Percentiles rank a stretch among this genome's conserved stretches.
Evolutionary conservation across 2,329 filamentous ascomycete species (phyloP).

Genomic region (Stachybotrys chlorohalonatus): DNA sequence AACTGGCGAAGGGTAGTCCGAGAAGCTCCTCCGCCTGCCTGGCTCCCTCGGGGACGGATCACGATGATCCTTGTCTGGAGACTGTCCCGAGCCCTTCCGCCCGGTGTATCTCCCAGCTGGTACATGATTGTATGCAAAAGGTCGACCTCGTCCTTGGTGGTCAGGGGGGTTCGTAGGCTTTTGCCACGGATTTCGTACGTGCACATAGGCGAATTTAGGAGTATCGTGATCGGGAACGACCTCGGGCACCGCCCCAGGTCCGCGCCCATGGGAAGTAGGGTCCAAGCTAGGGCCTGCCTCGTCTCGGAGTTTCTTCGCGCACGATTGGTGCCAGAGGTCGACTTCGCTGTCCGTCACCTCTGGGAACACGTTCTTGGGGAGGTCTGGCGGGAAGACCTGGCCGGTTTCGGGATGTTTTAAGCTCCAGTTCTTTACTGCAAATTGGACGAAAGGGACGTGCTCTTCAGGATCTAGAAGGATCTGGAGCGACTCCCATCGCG

Average conservation of each 20-base stretch:
- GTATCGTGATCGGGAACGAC: slow-evolving; percentile 20
- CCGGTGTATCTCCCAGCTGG: slow-evolving; percentile 26
- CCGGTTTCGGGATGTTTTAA: slow-evolving; percentile 68
- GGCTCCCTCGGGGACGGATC: slow-evolving; percentile 30
- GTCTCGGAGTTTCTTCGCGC: slow-evolving; percentile 59
- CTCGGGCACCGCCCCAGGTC: slow-evolving; percentile 11
- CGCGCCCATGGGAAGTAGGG: slow-evolving; percentile 2
- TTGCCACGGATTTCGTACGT: slow-evolving; percentile 19
- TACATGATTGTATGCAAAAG: slow-evolving; percentile 28
- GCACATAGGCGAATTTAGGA: slow-evolving; percentile 28
- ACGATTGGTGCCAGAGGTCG: slow-evolving; percentile 74
- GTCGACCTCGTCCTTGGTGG: slow-evolving; percentile 12
- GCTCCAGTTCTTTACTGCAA: slow-evolving; percentile 67
- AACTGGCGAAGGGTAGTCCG: slow-evolving; percentile 34
- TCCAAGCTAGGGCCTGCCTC: slow-evolving; percentile 32
- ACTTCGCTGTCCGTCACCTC: slow-evolving; percentile 67
- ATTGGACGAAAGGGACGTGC: slow-evolving; percentile 76
- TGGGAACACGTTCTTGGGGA: slow-evolving; percentile 60
- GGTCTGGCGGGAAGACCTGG: slow-evolving; percentile 51
- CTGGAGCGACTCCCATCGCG: slow-evolving; percentile 90
- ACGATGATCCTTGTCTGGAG: slow-evolving; percentile 24
- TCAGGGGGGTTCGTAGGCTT: slow-evolving; percentile 9
- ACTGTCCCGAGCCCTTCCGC: slow-evolving; percentile 20
- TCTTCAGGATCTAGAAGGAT: slow-evolving; percentile 79
- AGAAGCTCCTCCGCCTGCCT: slow-evolving; percentile 40